Evolutionary conservation across 2,329 filamentous ascomycete species (phyloP).

Genomic region (Aspergillus quadricinctus): DNA sequence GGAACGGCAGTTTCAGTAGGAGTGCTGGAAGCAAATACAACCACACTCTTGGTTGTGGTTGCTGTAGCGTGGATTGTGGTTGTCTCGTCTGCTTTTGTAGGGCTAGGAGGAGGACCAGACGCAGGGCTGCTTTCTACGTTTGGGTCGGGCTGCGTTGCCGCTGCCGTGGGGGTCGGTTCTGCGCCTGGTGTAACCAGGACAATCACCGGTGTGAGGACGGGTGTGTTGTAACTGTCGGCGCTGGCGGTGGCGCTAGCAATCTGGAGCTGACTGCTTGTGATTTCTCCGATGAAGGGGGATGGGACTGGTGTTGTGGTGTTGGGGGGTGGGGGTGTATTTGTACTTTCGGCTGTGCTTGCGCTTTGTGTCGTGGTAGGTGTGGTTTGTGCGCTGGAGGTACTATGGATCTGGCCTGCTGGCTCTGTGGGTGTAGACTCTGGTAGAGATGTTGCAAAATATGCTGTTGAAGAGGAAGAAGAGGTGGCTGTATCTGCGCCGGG

Average conservation of each 20-base stretch:
- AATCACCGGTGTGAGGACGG: slow-evolving; percentile 1
- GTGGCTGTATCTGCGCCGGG: background rate
- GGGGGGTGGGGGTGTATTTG: background rate
- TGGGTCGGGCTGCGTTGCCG: background rate
- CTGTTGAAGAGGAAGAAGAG: background rate
- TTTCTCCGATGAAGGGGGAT: background rate
- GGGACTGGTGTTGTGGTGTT: background rate
- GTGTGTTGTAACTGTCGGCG: background rate
- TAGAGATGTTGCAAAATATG: background rate
- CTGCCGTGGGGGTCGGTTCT: background rate
- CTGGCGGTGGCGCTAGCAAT: background rate
- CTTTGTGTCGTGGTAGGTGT: background rate
- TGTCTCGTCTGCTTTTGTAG: background rate
- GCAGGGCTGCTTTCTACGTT: background rate
- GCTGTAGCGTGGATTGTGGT: background rate
- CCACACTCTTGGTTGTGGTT: background rate
- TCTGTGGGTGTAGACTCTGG: background rate
- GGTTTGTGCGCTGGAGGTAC: background rate
- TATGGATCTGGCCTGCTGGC: background rate
- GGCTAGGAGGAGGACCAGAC: background rate
- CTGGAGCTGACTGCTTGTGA: background rate
- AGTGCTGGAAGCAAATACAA: background rate
- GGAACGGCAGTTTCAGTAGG: background rate
- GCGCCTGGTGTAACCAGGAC: slow-evolving; percentile 4
- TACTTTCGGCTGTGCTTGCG: background rate